Evolutionary conservation across 345 rosid species (phyloP).

Genomic region (Erucastrum elatum): DNA sequence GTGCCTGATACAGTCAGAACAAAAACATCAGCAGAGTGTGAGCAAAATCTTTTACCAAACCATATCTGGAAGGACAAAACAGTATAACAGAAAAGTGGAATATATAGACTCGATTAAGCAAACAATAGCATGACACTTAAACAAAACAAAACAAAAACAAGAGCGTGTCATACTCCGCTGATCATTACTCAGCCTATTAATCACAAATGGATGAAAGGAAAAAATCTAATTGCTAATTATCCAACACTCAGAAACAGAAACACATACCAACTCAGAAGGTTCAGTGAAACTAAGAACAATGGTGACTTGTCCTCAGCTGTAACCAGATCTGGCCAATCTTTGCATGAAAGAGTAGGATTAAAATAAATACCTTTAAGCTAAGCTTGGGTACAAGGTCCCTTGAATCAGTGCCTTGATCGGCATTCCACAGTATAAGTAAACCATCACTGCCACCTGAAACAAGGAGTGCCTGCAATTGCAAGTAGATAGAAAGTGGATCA

Average conservation of each 20-base stretch:
- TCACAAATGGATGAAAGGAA: not conserved
- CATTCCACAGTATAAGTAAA: conserved; percentile 91
- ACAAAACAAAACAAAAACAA: not conserved
- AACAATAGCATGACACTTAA: not conserved
- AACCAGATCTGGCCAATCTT: conserved; percentile 7
- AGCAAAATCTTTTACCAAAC: conserved; percentile 13
- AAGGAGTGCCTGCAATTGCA: conserved; percentile 78
- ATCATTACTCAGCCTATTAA: conserved; percentile 7
- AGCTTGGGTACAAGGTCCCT: conserved; percentile 97
- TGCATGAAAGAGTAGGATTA: conserved; percentile 23
- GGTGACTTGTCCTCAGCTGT: conserved; percentile 8
- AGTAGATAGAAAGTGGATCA: conserved; percentile 21
- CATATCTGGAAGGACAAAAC: conserved; percentile 9
- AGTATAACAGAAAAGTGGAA: conserved; percentile 9
- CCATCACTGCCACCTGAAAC: conserved; percentile 99
- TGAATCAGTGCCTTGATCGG: conserved; percentile 92
- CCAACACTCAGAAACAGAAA: conserved; percentile 15
- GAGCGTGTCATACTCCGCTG: conserved; percentile 11
- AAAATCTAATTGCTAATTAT: not conserved
- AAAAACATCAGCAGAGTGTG: conserved; percentile 21
- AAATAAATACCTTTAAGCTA: conserved; percentile 71
- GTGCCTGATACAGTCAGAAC: conserved; percentile 60
- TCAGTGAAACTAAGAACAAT: conserved; percentile 8
- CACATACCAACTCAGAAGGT: conserved; percentile 17
- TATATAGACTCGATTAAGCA: not conserved